These are phyloP conservation scores for Penicillium paxilli DNA, from an alignment of 495 filamentous ascomycete genomes.

Conservation along the genomic window DNA sequence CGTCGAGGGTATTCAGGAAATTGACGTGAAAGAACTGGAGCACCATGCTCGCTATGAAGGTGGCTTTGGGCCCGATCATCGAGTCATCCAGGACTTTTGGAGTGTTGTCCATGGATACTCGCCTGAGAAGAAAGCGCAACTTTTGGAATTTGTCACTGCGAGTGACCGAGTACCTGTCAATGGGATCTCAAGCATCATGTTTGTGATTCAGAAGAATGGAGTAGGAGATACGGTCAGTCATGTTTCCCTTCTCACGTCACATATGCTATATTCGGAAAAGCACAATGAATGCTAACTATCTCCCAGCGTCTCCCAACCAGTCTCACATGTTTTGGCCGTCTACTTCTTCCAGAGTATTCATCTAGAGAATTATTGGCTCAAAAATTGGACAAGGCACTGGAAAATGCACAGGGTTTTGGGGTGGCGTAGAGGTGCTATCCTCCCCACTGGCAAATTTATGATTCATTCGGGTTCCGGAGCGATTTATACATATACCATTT, in stretches of 20 bases:
- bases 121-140: slow-evolving; percentile 60
- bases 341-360: slow-evolving; percentile 82
- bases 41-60: slow-evolving; percentile 70
- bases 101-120: slow-evolving; percentile 66
- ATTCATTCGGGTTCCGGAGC: slow-evolving; percentile 10
- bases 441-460: neutral
- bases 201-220: slow-evolving; percentile 80
- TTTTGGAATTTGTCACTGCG: slow-evolving; percentile 94
- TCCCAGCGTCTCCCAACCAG: slow-evolving; percentile 69
- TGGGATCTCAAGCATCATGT: slow-evolving; percentile 75
- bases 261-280: too few species aligned
- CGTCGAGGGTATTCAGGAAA: slow-evolving; percentile 77
- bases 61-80: slow-evolving; percentile 69
- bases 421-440: slow-evolving; percentile 57
- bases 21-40: slow-evolving; percentile 72
- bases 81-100: slow-evolving; percentile 80
- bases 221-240: slow-evolving; percentile 54
- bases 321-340: slow-evolving; percentile 84
- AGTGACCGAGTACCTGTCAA: slow-evolving; percentile 87
- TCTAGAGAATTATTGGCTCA: slow-evolving; percentile 65
- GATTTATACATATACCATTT: slow-evolving; percentile 19
- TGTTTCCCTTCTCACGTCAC: neutral
- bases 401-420: slow-evolving; percentile 94
- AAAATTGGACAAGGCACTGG: slow-evolving; percentile 77
- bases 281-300: slow-evolving; percentile 13